Percentiles rank a stretch among this genome's conserved stretches.
Evolutionary conservation across 2,329 filamentous ascomycete genomes (phyloP).

Genomic region (Colletotrichum lupini): DNA sequence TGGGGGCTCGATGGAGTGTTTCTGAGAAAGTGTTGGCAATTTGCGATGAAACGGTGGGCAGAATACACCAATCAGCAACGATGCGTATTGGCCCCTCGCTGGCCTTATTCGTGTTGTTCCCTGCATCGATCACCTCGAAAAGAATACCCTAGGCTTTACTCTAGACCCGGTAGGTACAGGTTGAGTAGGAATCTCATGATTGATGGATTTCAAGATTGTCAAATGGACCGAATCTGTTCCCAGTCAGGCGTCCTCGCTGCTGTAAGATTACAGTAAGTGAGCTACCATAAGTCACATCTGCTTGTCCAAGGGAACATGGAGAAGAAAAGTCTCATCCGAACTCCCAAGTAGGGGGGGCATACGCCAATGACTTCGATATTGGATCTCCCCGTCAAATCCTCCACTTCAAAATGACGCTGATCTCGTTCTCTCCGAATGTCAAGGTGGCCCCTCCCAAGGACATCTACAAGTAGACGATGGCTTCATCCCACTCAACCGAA

Average conservation of each 20-base stretch:
- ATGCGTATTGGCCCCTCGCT: not conserved
- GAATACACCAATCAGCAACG: not conserved
- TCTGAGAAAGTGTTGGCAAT: conserved; percentile 16
- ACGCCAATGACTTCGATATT: not conserved
- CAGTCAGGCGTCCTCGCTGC: not conserved
- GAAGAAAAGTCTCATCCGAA: no score
- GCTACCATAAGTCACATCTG: no score
- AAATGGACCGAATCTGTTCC: not conserved
- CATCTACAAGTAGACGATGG: conserved; percentile 10
- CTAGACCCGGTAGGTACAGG: not conserved
- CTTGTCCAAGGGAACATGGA: no score
- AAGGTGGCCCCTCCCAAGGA: not conserved
- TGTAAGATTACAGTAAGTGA: not conserved
- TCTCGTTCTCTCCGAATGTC: not conserved
- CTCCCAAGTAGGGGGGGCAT: no score
- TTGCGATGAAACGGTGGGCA: conserved; percentile 19
- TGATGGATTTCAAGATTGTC: not conserved
- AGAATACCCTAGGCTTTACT: not conserved
- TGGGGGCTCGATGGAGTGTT: conserved; percentile 13
- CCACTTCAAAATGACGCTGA: conserved; percentile 16
- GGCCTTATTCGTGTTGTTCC: conserved; percentile 5
- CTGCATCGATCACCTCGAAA: conserved; percentile 20
- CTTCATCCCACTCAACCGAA: not conserved
- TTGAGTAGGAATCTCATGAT: not conserved
- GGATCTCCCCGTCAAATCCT: not conserved